A percentile compares a stretch with the other conserved stretches of the same genome.
These are phyloP conservation scores for Domatiomyces globalis DNA, from an alignment of 2,329 filamentous ascomycete species.

Conservation along the genomic window DNA sequence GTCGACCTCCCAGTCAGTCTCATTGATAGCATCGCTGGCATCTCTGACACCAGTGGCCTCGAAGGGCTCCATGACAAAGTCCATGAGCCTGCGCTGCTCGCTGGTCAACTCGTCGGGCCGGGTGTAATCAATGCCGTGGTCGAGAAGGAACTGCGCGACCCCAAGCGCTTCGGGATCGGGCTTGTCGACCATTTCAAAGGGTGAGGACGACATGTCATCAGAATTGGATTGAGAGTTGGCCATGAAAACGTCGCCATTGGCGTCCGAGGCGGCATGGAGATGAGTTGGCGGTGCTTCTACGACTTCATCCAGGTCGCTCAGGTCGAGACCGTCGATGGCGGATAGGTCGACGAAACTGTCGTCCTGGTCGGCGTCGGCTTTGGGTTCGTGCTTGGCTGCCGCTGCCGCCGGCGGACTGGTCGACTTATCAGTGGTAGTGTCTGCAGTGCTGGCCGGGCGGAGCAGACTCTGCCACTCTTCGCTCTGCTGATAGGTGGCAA, in stretches of 20 bases:
- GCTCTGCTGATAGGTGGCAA: neutral
- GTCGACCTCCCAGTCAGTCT: neutral
- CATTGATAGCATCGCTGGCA: neutral
- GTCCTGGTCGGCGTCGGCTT: constrained; percentile 7
- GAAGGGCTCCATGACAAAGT: neutral
- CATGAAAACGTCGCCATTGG: constrained; percentile 9
- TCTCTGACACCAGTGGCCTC: neutral
- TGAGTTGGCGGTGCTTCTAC: neutral
- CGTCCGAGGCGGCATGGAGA: constrained; percentile 9
- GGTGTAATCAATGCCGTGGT: neutral
- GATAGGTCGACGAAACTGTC: constrained; percentile 11
- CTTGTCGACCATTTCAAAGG: neutral
- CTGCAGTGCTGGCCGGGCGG: neutral
- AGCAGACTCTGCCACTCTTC: neutral
- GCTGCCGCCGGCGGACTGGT: constrained; percentile 10
- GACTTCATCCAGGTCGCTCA: constrained; percentile 8
- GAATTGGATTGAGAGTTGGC: constrained; percentile 1
- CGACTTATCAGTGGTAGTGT: constrained; percentile 13
- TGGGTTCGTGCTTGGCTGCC: constrained; percentile 5
- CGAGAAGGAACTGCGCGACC: neutral
- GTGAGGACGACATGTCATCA: neutral
- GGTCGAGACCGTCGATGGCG: constrained; percentile 13
- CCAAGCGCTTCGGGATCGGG: neutral
- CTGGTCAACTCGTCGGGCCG: neutral
- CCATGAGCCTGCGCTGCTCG: neutral